These are phyloP conservation scores for Penicillium hordei DNA, from an alignment of 2,329 filamentous ascomycete genomes.

Conservation along the genomic window DNA sequence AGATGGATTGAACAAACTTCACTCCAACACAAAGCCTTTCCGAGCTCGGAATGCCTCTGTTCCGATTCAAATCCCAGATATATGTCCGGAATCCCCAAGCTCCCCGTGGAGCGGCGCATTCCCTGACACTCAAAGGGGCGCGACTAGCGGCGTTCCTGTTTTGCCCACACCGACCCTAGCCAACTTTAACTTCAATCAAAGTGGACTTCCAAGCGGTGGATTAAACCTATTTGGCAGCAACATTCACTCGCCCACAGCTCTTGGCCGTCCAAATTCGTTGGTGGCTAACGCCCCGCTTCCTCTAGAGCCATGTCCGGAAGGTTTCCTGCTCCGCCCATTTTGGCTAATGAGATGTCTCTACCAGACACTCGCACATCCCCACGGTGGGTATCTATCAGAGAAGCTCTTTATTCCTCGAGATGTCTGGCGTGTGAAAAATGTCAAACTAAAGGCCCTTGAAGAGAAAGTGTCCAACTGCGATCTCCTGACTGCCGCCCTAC, in stretches of 20 bases:
- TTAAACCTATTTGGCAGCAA: constrained; percentile 81
- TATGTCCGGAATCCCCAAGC: constrained; percentile 66
- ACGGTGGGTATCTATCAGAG: constrained; percentile 87
- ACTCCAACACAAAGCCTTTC: constrained; percentile 69
- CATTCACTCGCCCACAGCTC: constrained; percentile 66
- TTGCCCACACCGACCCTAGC: constrained; percentile 70
- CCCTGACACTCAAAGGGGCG: constrained; percentile 46
- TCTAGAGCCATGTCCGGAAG: constrained; percentile 87
- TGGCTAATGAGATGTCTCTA: constrained; percentile 97
- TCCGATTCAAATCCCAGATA: constrained; percentile 58
- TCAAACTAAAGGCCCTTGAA: constrained; percentile 86
- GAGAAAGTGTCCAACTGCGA: constrained; percentile 95
- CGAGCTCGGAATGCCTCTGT: constrained; percentile 73
- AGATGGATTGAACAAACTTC: constrained; percentile 61
- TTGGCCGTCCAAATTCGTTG: constrained; percentile 66
- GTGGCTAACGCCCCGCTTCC: constrained; percentile 68
- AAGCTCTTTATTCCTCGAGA: constrained; percentile 90
- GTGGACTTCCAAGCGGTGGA: constrained; percentile 62
- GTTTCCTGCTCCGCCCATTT: constrained; percentile 87
- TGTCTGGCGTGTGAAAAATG: constrained; percentile 89
- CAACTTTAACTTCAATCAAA: constrained; percentile 58
- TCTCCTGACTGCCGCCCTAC: constrained; percentile 80
- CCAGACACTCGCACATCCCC: constrained; percentile 85
- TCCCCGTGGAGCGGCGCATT: constrained; percentile 74
- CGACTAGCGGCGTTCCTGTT: constrained; percentile 57